A percentile compares a stretch with the other conserved stretches of the same genome.
Conservation (phyloP, 2,329 filamentous ascomycete genomes). For the Aspergillus awamori region DNA sequence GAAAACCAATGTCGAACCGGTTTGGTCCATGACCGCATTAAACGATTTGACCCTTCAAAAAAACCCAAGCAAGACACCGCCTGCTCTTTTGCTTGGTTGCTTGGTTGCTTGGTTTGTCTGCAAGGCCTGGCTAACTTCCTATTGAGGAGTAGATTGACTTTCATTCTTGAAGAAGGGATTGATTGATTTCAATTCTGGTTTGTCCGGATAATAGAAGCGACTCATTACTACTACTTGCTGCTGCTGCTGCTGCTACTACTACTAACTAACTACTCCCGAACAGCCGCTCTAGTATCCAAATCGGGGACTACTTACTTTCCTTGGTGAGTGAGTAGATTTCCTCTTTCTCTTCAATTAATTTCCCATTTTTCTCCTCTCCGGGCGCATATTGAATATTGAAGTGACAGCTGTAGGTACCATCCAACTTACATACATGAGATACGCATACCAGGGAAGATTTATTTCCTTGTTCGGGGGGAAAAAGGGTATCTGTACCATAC, state of each 20-base stretch:
- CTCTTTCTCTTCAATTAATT: no score
- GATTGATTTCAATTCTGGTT: no score
- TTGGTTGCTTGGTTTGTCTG: not conserved
- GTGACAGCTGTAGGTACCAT: slow-evolving; percentile 10
- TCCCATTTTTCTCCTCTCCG: not conserved
- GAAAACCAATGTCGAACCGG: slow-evolving; percentile 20
- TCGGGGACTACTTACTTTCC: no score
- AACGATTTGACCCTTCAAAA: slow-evolving; percentile 2
- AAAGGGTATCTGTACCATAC: not conserved
- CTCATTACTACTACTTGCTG: no score
- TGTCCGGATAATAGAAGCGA: no score
- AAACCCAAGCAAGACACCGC: not conserved
- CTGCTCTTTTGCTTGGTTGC: not conserved
- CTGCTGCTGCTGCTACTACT: no score
- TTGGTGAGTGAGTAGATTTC: no score
- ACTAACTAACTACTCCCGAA: no score
- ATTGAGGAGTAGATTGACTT: not conserved
- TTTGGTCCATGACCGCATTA: slow-evolving; percentile 13
- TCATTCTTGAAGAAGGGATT: no score
- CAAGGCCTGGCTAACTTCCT: not conserved
- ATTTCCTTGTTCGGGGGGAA: no score
- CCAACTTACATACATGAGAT: not conserved
- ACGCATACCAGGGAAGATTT: not conserved
- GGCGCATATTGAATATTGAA: not conserved
- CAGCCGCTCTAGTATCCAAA: no score